These are phyloP conservation scores for Nicotiana tabacum DNA, from an alignment of 257 asterid species.

Conservation along the genomic window DNA sequence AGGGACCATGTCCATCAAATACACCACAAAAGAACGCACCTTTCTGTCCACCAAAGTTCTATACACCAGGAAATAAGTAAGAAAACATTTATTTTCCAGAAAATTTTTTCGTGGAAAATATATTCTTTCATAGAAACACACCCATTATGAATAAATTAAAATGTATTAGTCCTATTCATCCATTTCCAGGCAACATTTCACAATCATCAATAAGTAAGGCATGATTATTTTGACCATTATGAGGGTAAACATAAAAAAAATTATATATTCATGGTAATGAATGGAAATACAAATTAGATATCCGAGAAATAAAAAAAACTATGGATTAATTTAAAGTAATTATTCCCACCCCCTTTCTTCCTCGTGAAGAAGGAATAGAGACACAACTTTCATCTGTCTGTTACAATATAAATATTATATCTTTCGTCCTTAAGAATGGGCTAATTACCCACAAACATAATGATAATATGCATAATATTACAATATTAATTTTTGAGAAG, in stretches of 20 bases:
- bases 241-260: background rate
- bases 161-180: background rate
- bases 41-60: conserved; percentile 72
- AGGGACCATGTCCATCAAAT: conserved; percentile 91
- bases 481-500: background rate
- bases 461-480: no score
- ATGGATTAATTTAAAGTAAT: background rate
- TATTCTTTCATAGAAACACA: no score
- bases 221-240: background rate
- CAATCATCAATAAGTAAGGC: background rate
- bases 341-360: no score
- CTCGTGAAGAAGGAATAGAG: no score
- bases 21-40: conserved; percentile 67
- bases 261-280: background rate
- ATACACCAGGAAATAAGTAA: no score
- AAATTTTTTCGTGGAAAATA: no score
- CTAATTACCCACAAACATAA: background rate
- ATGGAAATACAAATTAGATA: background rate
- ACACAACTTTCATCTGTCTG: no score
- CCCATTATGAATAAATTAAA: background rate
- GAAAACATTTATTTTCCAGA: no score
- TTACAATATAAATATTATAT: no score
- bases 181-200: background rate
- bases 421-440: no score
- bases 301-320: background rate